phyloP scores from a whole-genome alignment of 352 stramenopile species.

The Phytophthora capsici region DNA sequence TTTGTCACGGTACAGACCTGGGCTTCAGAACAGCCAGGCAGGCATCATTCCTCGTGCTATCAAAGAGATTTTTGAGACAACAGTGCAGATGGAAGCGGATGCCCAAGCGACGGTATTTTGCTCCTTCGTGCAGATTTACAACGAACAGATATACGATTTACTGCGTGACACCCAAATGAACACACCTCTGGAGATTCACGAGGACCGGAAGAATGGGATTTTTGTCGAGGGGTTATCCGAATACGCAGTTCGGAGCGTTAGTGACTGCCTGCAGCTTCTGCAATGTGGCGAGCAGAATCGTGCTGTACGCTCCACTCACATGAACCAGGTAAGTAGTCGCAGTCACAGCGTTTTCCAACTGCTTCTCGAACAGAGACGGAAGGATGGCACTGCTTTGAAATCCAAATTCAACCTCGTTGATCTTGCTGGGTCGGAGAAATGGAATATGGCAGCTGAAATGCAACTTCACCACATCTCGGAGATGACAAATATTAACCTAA shows the following conservation, averaged over 20 bases:
- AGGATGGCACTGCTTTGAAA: conserved; percentile 77
- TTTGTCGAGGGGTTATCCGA: conserved; percentile 93
- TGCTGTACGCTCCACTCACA: conserved; percentile 90
- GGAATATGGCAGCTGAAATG: conserved; percentile 88
- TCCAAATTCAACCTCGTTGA: conserved; percentile 97
- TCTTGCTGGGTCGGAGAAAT: conserved; percentile 94
- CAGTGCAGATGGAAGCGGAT: conserved; percentile 65
- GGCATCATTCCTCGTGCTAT: conserved; percentile 92
- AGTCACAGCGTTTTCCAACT: conserved; percentile 93
- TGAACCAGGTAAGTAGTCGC: conserved; percentile 91
- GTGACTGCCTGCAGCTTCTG: conserved; percentile 88
- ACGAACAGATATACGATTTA: conserved; percentile 92
- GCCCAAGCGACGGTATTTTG: conserved; percentile 67
- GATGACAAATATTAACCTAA: conserved; percentile 96
- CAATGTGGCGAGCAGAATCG: conserved; percentile 87
- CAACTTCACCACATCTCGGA: conserved; percentile 88
- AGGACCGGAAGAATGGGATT: conserved; percentile 86
- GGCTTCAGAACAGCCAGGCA: conserved; percentile 80
- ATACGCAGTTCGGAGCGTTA: conserved; percentile 86
- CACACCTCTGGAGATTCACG: conserved; percentile 81
- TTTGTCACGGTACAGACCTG: conserved; percentile 69
- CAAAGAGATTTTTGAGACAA: conserved; percentile 83
- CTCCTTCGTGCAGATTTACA: conserved; percentile 93
- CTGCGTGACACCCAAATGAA: conserved; percentile 84
- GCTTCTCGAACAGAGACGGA: conserved; percentile 75